phyloP scores from a whole-genome alignment of 2,329 filamentous ascomycete species.

The Pseudovirgaria hyperparasitica region DNA sequence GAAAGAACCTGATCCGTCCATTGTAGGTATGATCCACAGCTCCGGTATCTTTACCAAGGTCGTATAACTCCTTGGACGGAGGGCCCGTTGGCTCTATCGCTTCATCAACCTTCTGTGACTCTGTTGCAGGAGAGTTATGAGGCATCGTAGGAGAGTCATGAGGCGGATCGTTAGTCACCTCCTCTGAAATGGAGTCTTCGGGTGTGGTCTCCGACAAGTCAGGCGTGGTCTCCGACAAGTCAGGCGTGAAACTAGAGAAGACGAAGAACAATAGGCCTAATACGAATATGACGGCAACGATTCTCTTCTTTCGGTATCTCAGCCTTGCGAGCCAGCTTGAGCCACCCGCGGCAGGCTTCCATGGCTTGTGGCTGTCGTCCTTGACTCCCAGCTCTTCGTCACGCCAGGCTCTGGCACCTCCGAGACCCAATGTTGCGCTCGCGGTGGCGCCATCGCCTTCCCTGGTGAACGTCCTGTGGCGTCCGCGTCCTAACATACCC shows the following conservation, averaged over 20 bases:
- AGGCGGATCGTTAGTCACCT: slow-evolving; percentile 5
- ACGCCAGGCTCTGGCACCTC: slow-evolving; percentile 17
- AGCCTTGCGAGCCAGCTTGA: slow-evolving; percentile 17
- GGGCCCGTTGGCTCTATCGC: slow-evolving; percentile 9
- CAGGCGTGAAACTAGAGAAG: slow-evolving; percentile 51
- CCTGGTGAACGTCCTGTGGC: slow-evolving; percentile 12
- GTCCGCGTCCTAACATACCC: slow-evolving; percentile 13
- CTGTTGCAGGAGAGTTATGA: slow-evolving; percentile 16
- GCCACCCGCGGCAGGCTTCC: slow-evolving; percentile 17
- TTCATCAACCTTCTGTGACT: slow-evolving; percentile 8
- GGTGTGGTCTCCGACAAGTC: slow-evolving; percentile 1
- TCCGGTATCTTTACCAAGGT: too few relatives aligned
- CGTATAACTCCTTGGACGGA: slow-evolving; percentile 10
- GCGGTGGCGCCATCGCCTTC: too few relatives aligned
- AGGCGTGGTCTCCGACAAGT: slow-evolving; percentile 2
- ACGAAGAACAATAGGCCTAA: slow-evolving; percentile 44
- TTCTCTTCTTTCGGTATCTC: slow-evolving; percentile 38
- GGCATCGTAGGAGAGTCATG: slow-evolving; percentile 15
- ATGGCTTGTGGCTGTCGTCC: slow-evolving; percentile 46
- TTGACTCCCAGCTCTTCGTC: slow-evolving; percentile 55
- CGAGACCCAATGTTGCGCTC: slow-evolving; percentile 16
- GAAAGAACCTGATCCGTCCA: slow-evolving; percentile 56
- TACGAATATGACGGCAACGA: slow-evolving; percentile 21
- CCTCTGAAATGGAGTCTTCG: slow-evolving; percentile 6
- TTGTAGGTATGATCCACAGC: slow-evolving; percentile 36